Base-by-base conservation (phyloP, 352 stramenopile species). In the Pilasporangium apinafurcum region DNA sequence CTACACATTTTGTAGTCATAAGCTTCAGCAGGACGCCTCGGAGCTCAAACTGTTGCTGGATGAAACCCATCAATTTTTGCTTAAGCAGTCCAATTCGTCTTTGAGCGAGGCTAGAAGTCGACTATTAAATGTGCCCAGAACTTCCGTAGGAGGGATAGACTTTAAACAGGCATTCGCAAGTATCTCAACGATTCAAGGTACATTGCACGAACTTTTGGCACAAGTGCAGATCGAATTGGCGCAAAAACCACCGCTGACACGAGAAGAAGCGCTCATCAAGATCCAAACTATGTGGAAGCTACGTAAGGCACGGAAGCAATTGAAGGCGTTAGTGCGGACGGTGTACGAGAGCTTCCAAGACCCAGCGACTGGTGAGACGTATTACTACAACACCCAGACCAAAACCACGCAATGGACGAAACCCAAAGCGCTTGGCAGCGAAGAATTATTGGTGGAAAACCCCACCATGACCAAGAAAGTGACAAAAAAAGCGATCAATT, bases 301-400 rank as follows among this genome's bases (percentile, higher is more conserved):
- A 8, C 75, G 73, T 12, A 66, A 68, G 39, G 75, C 80, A 3
- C 68, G 77, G 25, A 87, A 88, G 35, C 71, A 86, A 26, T 58
- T 92, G 13, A 70, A 72, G 30, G 54, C 59, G 27, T 53, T 92
- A 4, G 44, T 87, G 4, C 66, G 51, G 17, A 76, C 67, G 9
- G 62, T 87, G 20, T 92, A 85, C 38, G 31, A 75, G 24, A 68
- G 51, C 20, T 73, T 80, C 25, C 52, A 77, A 41, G 77, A 92
- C 48, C 72, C 75, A 3, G 35, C 39, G 7, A 87, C 74, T 3
- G 75, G 75, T 7, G 28, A 74, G 47, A 80, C 62, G 25, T 91
- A 90, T 49, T 92, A 90, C 60, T 85, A 82, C 65, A 92, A 92
- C 68, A 79, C 58, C 5, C 59, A 60, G 16, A 90, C 77, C 2